Conservation (phyloP, 139 green algal genomes). For the Tetraselmis chui region DNA sequence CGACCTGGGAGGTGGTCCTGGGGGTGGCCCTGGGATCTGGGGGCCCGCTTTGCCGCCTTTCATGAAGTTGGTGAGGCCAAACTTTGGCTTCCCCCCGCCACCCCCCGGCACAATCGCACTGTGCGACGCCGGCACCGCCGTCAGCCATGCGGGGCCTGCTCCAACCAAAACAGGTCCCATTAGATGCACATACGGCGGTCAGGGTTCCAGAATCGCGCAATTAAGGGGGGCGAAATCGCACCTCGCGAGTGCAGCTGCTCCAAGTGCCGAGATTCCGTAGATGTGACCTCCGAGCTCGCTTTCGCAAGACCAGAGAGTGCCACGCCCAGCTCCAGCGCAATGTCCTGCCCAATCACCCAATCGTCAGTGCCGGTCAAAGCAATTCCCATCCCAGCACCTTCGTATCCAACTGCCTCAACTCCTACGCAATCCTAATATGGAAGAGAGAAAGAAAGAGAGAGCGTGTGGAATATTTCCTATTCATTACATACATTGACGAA, state of each 20-base stretch:
- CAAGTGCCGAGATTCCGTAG: background rate
- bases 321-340: background rate
- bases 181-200: background rate
- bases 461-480: too few species aligned
- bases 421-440: background rate
- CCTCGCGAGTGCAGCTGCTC: background rate
- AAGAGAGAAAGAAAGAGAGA: background rate
- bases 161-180: background rate
- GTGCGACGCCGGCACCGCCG: background rate
- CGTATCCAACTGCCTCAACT: too few species aligned
- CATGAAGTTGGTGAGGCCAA: background rate
- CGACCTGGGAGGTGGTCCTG: background rate
- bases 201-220: background rate
- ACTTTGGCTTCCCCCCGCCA: background rate
- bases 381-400: too few species aligned
- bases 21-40: too few species aligned
- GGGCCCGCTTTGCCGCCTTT: background rate
- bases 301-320: background rate
- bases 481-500: too few species aligned
- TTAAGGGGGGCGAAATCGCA: background rate
- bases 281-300: background rate
- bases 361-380: background rate
- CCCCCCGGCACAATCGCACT: background rate
- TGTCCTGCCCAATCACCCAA: background rate
- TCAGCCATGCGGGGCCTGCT: background rate